phyloP scores from a whole-genome alignment of 192 early-diverging fungal species.

The Coemansia sp. region DNA sequence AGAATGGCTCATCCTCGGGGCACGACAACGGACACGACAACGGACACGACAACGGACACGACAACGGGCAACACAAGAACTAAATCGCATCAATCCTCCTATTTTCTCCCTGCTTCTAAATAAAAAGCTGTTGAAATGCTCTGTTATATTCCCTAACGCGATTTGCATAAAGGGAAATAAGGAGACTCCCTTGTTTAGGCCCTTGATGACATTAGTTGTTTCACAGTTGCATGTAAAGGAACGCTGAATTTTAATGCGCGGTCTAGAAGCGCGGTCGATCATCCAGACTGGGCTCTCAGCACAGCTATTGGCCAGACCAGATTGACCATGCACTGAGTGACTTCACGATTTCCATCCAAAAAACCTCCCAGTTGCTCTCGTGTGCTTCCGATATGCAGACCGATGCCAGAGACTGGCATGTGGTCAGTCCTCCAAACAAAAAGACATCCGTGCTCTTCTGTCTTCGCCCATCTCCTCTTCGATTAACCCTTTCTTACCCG shows the following conservation, averaged over 20 bases:
- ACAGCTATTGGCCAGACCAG: not conserved
- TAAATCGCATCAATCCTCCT: not conserved
- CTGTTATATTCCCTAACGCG: too few relatives aligned
- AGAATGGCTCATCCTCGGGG: not conserved
- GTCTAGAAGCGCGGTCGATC: too few relatives aligned
- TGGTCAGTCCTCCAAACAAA: not conserved
- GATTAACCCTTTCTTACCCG: not conserved
- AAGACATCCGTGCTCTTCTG: not conserved
- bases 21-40: not conserved
- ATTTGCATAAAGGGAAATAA: conserved; percentile 1
- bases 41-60: not conserved
- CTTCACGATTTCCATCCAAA: conserved; percentile 12
- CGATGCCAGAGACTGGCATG: not conserved
- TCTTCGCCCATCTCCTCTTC: not conserved
- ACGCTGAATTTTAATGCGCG: not conserved
- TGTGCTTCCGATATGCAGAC: conserved; percentile 1
- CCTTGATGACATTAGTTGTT: not conserved
- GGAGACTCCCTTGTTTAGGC: not conserved
- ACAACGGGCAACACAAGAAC: not conserved
- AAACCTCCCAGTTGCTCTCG: not conserved
- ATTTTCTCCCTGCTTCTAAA: conserved; percentile 1
- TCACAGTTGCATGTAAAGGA: not conserved
- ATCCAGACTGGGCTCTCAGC: too few relatives aligned
- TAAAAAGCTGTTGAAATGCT: not conserved
- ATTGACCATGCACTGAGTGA: conserved; percentile 1